Evolutionary conservation across 768 basidiomycete genomes (phyloP), one percentile per base, ranked within the genome.

Genomic region (Auriculariales sp.): DNA sequence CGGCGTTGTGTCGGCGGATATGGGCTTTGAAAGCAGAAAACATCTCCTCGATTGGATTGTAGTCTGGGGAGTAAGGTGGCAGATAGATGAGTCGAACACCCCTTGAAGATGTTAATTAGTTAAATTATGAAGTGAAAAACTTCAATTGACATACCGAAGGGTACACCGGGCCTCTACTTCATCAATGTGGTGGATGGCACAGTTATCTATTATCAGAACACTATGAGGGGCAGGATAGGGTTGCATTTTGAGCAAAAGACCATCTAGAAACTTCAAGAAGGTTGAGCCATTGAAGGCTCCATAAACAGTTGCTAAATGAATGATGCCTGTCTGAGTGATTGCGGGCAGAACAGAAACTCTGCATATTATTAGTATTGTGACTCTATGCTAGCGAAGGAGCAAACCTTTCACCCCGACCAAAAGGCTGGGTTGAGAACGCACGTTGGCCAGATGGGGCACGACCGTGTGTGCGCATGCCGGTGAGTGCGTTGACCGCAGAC

Each of bases 201-300:
- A 61, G 53, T 69, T 69, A 51, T 69, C 68, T 62, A 70, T 65
- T 0, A 70, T 56, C 28, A 71, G 50, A 1, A 69, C 66, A 5
- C 63, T 68, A 10, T 69, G 66, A 2, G 54, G 55, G 0, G 27
- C 52, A 0, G 66, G 69, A 45, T 53, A 71, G 1, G 64, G 67
- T n/a, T 67, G 52, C 70, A 72, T 72, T 2, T 51, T 31, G 27
- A 60, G 56, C 1, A 71, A 60, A 0, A 71, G 54, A 0, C 58
- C 53, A 3, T 57, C 34, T 9, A 73, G 56, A 50, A 68, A 72
- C 0, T 56, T 22, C 0, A 32, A 24, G 52, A 72, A 70, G 1
- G 4, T 27, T 6, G 28, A 51, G 1, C 47, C 52, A 19, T 56
- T 66, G 51, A 61, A 68, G 1, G 67, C 60, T 0, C 62, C 60